phyloP scores from a whole-genome alignment of 257 asterid species.

The Dorcoceras hygrometricum region DNA sequence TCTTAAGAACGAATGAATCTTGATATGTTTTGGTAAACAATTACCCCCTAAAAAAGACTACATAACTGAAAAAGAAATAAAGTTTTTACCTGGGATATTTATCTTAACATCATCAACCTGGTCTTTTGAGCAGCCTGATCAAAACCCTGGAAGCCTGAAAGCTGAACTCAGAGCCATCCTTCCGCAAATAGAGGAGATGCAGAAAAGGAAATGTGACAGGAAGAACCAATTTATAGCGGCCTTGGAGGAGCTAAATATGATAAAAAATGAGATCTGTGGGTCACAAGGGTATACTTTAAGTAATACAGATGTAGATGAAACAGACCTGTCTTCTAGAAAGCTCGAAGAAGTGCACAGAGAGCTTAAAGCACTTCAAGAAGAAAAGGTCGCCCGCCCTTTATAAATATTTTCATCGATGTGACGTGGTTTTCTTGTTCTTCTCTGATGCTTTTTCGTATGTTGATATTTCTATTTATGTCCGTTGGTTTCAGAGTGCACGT shows the following conservation, averaged over 20 bases:
- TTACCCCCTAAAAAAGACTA: conserved; percentile 9
- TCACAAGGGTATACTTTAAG: conserved; percentile 34
- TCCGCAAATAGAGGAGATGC: conserved; percentile 90
- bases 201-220: conserved; percentile 73
- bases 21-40: not conserved
- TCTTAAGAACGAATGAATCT: not conserved
- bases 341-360: conserved; percentile 77
- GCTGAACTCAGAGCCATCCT: conserved; percentile 74
- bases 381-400: conserved; percentile 53
- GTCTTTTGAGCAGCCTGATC: conserved; percentile 56
- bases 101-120: conserved; percentile 6
- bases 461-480: conserved; percentile 4
- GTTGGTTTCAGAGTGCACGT: conserved; percentile 79
- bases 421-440: conserved; percentile 1
- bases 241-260: conserved; percentile 58
- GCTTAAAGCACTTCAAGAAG: conserved; percentile 74
- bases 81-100: not conserved
- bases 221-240: conserved; percentile 65
- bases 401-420: conserved; percentile 16
- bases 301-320: conserved; percentile 51
- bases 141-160: conserved; percentile 71
- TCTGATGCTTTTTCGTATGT: conserved; percentile 15
- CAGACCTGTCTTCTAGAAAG: conserved; percentile 75
- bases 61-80: not conserved
- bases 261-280: conserved; percentile 58